phyloP scores from a whole-genome alignment of 495 filamentous ascomycete species.

The Filosporella fistucella region DNA sequence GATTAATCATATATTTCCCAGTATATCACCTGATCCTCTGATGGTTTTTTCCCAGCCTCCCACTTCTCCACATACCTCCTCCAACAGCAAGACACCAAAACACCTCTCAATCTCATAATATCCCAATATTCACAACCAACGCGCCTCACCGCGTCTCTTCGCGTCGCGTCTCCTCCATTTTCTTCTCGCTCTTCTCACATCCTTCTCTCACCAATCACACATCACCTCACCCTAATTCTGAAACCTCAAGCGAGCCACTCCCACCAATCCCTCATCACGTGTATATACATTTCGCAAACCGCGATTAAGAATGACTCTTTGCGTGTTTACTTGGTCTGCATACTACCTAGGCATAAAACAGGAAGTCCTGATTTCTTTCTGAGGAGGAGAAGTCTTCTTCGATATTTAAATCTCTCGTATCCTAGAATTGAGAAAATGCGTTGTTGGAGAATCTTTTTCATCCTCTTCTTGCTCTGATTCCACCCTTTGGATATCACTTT shows the following conservation, averaged over 20 bases:
- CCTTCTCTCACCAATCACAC: constrained; percentile 2
- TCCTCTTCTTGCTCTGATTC: too few species aligned
- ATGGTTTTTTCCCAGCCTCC: too few species aligned
- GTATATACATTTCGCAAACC: not conserved
- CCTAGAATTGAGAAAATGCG: not conserved
- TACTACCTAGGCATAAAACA: not conserved
- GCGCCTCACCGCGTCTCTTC: not conserved
- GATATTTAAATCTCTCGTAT: not conserved
- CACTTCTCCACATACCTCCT: not conserved
- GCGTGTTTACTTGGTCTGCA: not conserved
- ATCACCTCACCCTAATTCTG: not conserved
- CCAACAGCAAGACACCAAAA: too few species aligned
- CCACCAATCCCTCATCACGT: constrained; percentile 11
- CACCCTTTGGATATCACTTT: too few species aligned
- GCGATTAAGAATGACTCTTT: constrained; percentile 10
- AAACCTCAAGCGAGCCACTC: constrained; percentile 7
- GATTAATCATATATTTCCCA: too few species aligned
- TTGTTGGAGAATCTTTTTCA: not conserved
- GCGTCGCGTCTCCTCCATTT: not conserved
- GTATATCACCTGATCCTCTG: too few species aligned
- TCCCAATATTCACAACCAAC: not conserved
- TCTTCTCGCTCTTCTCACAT: not conserved
- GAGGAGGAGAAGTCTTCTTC: not conserved
- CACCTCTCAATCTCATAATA: not conserved
- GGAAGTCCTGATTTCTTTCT: not conserved